A percentile compares a stretch with the other conserved stretches of the same genome.
phyloP scores from a whole-genome alignment of 495 filamentous ascomycete genomes.

The Viridothelium virens region DNA sequence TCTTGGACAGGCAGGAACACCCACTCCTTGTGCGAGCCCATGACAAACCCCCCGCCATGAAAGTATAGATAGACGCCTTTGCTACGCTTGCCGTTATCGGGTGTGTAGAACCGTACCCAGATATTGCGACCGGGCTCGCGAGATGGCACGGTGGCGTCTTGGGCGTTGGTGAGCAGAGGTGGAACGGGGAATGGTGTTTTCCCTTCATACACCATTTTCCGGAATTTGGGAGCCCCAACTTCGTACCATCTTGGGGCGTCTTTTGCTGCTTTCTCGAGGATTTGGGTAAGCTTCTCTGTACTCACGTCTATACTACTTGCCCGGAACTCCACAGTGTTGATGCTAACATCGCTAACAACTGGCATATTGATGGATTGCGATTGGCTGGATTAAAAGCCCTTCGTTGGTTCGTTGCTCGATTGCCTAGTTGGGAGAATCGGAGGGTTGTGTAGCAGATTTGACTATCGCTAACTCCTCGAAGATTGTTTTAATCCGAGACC shows the following conservation, averaged over 20 bases:
- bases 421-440: no score
- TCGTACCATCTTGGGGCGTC: neutral
- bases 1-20: neutral
- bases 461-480: no score
- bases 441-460: no score
- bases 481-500: no score
- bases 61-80: neutral
- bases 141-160: neutral
- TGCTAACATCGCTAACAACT: neutral
- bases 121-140: neutral
- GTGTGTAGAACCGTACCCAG: neutral
- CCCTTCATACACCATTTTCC: neutral
- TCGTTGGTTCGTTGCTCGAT: no score
- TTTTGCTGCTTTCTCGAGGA: neutral
- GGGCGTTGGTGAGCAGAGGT: neutral
- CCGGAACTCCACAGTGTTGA: neutral
- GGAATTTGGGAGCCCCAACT: neutral
- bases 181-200: neutral
- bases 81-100: neutral
- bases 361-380: no score
- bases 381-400: no score
- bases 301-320: neutral
- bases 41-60: neutral
- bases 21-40: neutral
- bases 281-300: neutral